Base-by-base conservation (phyloP, 768 basidiomycete species). In the Dacryopinax primogenitus region DNA sequence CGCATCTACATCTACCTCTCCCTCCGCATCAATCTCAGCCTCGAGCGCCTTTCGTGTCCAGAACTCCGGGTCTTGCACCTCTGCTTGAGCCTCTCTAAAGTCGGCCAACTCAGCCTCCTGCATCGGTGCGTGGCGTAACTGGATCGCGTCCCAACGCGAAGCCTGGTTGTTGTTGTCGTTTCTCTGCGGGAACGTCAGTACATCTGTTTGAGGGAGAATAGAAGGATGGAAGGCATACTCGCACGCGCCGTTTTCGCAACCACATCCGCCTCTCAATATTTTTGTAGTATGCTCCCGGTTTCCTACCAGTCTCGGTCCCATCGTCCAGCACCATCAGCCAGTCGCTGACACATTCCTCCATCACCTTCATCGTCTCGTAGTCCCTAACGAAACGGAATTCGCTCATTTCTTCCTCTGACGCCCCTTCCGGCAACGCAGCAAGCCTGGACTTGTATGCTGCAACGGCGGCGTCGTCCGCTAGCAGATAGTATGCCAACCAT, bases 191-290 rank as follows among this genome's bases (percentile, higher is more conserved):
- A 9, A 18, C 36, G 36, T 37, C 36, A 47, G 45, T 23, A 47
- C 45, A 21, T 23, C 45, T n/a, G n/a, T n/a, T n/a, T n/a, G 51
- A 58, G 4, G 51, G 51, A 21, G 21, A 18, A 32, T 28, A 18
- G 51, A 58, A 18, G 26, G 26, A 58, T 23, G 11, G 13, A 28
- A 36, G 23, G 45, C 18, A 78, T 83, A 90, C 90, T 72, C 88
- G 88, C 18, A 82, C 82, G 7, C 90, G 83, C 74, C 85, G 90
- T 78, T 90, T 91, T 75, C 91, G 91, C 41, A 92, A 78, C 26
- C 83, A 79, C 85, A 91, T 91, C 76, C 91, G 92, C 51, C 90
- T 83, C 75, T 90, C 88, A 64, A 92, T 90, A 71, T 86, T 86
- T 75, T 90, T 92, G 76, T 91, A 92, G 71, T 88, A 92, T 0